Evolutionary conservation across 352 stramenopile species (phyloP), one percentile per base, ranked within the genome.

Genomic region (Pythium periplocum): DNA sequence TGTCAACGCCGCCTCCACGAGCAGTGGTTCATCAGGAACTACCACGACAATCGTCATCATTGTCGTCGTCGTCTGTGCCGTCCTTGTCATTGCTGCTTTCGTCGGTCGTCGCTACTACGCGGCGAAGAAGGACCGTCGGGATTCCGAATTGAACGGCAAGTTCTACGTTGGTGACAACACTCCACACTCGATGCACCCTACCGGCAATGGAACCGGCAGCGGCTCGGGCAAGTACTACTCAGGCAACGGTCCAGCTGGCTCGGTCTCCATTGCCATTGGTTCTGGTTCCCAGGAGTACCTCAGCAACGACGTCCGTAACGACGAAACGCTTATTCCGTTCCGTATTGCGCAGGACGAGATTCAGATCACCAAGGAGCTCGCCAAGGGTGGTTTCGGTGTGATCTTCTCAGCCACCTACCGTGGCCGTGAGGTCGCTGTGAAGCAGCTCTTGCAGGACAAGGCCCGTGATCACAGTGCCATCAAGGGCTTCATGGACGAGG

Each of bases 401-500:
- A 41, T 69, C 12, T 36, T 44, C 11, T 6, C 62, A 6, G 62
- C 17, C 10, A 48, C 12, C 1, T 56, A 53, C 17, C 48, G 45
- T 6, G 40, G 53, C 2, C 42, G 42, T 1, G 32, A 56, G 2
- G 62, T 69, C 41, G 62, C 57, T 0, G 36, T 65, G 4, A 69
- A 69, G 57, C 51, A 57, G 12, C 30, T 69, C 0, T 34, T 55
- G 10, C 46, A 40, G 1, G 64, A 69, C 6, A 67, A 59, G 32
- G 45, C 60, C 5, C 62, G 55, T 2, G 64, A 70, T 5, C 69
- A 54, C 8, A 38, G 8, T 9, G 36, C 17, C 17, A 26, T 62
- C 26, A 48, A 45, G 26, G 71, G 41, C 45, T 75, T 75, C 39
- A 71, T 72, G 64, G 59, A 68, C 49, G 67, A 75, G 55, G 73